These are phyloP conservation scores for Paramecium sexaurelia DNA, from an alignment of 73 alveolate genomes.

Conservation along the genomic window DNA sequence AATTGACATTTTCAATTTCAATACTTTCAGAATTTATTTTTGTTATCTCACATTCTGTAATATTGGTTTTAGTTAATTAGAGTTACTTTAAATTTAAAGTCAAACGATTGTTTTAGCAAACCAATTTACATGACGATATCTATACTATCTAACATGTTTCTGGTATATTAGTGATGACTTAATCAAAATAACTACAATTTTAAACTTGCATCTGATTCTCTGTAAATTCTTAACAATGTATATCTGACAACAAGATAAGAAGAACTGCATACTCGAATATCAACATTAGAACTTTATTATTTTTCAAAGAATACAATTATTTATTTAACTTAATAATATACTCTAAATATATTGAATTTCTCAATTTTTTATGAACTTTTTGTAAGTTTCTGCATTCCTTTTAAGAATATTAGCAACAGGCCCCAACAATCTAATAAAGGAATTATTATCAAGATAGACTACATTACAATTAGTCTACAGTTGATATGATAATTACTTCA, in stretches of 20 bases:
- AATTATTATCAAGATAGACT: conserved; percentile 70
- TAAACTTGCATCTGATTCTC: not conserved
- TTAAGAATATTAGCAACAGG: conserved; percentile 78
- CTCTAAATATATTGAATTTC: not conserved
- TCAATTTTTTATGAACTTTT: conserved; percentile 64
- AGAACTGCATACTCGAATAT: no score
- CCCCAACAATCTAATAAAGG: conserved; percentile 76
- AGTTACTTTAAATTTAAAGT: not conserved
- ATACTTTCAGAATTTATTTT: not conserved
- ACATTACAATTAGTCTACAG: conserved; percentile 75
- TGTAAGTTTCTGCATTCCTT: conserved; percentile 75
- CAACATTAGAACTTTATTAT: no score
- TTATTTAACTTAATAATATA: not conserved
- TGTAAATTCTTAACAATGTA: not conserved
- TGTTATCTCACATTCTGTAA: not conserved
- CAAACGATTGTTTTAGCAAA: not conserved
- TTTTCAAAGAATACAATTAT: not conserved
- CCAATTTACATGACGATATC: not conserved
- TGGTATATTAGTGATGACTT: not conserved
- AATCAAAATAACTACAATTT: not conserved
- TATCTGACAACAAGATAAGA: not conserved
- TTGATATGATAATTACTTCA: conserved; percentile 28
- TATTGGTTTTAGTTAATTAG: not conserved
- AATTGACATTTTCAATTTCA: not conserved
- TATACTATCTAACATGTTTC: not conserved